phyloP scores from a whole-genome alignment of 108 stramenopile genomes.

The Skeletonema grethae region DNA sequence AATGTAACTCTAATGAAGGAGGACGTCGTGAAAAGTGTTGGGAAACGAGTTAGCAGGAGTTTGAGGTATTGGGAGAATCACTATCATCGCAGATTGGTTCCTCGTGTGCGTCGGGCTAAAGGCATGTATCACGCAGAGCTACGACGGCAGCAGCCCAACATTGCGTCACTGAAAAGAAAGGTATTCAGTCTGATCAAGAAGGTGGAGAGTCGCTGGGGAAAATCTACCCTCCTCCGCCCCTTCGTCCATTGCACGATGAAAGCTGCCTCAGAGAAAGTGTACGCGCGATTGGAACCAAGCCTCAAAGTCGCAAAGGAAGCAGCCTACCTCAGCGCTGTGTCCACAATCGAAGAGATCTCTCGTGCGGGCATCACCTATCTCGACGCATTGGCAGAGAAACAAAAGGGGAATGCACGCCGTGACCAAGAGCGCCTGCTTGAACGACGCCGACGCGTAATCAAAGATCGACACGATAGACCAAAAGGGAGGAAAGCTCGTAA shows the following conservation, averaged over 20 bases:
- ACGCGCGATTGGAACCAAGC: too few relatives aligned
- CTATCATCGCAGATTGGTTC: too few relatives aligned
- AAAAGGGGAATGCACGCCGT: neutral
- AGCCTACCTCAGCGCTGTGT: neutral
- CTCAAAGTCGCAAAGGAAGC: neutral
- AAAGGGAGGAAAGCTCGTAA: neutral
- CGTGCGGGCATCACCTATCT: neutral
- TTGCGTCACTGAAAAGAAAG: neutral
- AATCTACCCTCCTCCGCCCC: neutral
- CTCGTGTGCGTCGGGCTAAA: neutral
- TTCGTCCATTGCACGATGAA: neutral
- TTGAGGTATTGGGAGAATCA: too few relatives aligned
- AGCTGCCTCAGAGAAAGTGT: too few relatives aligned
- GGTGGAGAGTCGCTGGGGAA: neutral
- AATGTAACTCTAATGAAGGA: neutral
- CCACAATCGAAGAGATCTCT: neutral
- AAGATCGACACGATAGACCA: neutral
- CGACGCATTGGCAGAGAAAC: neutral
- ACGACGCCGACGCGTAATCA: neutral
- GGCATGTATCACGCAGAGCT: neutral
- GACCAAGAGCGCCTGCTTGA: neutral
- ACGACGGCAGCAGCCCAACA: neutral
- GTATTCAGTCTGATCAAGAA: neutral
- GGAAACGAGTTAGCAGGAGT: too few relatives aligned
- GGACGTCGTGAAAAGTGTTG: neutral